phyloP scores from a whole-genome alignment of 257 asterid species.

The Solanum bulbocastanum region DNA sequence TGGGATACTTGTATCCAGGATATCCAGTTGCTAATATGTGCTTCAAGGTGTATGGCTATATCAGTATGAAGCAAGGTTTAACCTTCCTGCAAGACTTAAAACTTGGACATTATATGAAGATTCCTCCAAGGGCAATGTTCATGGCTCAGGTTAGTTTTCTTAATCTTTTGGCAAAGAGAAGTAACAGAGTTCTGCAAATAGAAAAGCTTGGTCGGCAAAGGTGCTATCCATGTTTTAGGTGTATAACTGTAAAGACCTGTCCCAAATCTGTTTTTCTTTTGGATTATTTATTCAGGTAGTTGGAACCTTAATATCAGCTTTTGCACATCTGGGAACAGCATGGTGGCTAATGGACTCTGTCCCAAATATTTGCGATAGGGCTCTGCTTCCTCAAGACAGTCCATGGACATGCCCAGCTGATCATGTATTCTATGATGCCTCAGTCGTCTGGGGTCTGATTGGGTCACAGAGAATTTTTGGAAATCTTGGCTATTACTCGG shows the following conservation, averaged over 20 bases:
- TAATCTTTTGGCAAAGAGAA: background rate
- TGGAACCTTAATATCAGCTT: constrained; percentile 68
- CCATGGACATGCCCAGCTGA: constrained; percentile 93
- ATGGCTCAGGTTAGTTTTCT: constrained; percentile 70
- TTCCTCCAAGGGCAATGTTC: constrained; percentile 92
- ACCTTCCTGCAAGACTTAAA: constrained; percentile 82
- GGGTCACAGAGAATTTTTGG: constrained; percentile 78
- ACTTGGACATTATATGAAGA: constrained; percentile 97
- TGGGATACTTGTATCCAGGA: constrained; percentile 95
- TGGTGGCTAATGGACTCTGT: constrained; percentile 91
- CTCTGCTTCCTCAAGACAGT: constrained; percentile 54
- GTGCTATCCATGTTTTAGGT: background rate
- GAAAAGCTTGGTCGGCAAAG: background rate
- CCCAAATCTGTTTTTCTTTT: background rate
- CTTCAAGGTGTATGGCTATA: constrained; percentile 87
- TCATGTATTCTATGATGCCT: constrained; percentile 82
- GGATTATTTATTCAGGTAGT: constrained; percentile 31
- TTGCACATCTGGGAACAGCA: constrained; percentile 76
- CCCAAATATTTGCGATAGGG: constrained; percentile 70
- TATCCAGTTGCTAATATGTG: constrained; percentile 99
- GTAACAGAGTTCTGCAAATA: background rate
- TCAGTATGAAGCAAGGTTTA: constrained; percentile 86
- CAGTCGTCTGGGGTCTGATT: constrained; percentile 78
- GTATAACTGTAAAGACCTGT: background rate
- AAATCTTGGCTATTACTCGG: constrained; percentile 61